These are phyloP conservation scores for Lanmaoa pseudosensibilis DNA, from an alignment of 768 basidiomycete genomes.

Conservation along the genomic window DNA sequence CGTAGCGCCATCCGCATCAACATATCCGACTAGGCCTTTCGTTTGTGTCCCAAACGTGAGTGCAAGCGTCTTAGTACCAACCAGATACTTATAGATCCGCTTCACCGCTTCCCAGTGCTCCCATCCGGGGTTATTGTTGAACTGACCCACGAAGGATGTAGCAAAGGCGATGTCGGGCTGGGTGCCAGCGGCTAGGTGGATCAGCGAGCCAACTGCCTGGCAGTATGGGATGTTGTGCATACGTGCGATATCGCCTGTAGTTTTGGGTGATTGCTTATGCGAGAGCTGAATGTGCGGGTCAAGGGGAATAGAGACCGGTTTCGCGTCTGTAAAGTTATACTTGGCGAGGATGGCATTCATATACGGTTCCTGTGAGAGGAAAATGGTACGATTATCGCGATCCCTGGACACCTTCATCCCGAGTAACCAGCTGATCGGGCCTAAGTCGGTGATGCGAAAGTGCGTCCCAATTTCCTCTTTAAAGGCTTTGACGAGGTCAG, in stretches of 20 bases:
- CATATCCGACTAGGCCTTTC: too few relatives aligned
- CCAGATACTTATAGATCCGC: too few relatives aligned
- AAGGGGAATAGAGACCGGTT: not conserved
- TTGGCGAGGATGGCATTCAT: not conserved
- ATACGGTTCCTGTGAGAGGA: not conserved
- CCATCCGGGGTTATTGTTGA: too few relatives aligned
- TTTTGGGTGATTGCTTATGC: not conserved
- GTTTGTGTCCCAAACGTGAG: too few relatives aligned
- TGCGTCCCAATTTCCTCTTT: not conserved
- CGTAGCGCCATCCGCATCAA: too few relatives aligned
- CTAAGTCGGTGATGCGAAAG: accelerated
- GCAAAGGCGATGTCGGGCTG: too few relatives aligned
- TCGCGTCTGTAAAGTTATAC: not conserved
- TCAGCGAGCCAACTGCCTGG: too few relatives aligned
- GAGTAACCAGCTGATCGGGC: not conserved
- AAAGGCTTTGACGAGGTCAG: accelerated
- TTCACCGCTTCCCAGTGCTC: too few relatives aligned
- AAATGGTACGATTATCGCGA: not conserved
- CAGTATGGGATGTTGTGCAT: too few relatives aligned
- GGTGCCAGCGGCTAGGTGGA: too few relatives aligned
- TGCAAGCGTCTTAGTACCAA: too few relatives aligned
- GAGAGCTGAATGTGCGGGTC: not conserved
- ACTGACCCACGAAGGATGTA: too few relatives aligned
- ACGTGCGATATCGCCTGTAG: accelerated
- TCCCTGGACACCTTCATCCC: not conserved